These are phyloP conservation scores for Testicularia cyperi DNA, from an alignment of 1,284 basidiomycete species.

Conservation along the genomic window DNA sequence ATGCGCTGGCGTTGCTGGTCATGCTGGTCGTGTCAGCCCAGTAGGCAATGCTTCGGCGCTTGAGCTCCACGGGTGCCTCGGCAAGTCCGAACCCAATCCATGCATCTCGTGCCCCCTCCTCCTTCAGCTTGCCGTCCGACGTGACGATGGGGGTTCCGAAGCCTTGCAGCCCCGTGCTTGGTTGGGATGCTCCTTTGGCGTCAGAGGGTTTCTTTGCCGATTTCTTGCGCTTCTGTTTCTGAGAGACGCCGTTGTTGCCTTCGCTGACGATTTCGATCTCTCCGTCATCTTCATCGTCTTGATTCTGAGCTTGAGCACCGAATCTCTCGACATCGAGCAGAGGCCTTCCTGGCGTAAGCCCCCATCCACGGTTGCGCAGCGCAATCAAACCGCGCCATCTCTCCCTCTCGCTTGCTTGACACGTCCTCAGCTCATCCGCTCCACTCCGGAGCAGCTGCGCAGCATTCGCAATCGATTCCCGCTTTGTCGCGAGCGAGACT, in stretches of 20 bases:
- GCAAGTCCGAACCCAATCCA: conserved; percentile 52
- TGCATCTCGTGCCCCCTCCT: conserved; percentile 51
- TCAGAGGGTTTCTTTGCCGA: background rate
- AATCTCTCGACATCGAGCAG: conserved; percentile 46
- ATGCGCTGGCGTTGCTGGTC: too few relatives aligned
- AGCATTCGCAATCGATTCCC: conserved; percentile 21
- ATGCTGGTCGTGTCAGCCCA: conserved; percentile 32
- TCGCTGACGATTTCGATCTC: conserved; percentile 1
- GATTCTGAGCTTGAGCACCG: conserved; percentile 4
- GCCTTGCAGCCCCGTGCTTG: conserved; percentile 31
- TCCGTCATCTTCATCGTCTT: conserved; percentile 2
- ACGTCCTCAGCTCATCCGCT: conserved; percentile 27
- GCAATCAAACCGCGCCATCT: conserved; percentile 37
- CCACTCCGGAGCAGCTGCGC: conserved; percentile 37
- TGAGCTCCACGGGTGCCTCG: conserved; percentile 37
- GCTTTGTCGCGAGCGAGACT: conserved; percentile 34
- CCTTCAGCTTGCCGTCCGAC: conserved; percentile 42
- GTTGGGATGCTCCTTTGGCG: background rate
- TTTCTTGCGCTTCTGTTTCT: background rate
- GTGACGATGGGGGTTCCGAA: conserved; percentile 47
- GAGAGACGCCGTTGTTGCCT: background rate
- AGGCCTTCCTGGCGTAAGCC: conserved; percentile 45
- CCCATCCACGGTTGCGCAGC: conserved; percentile 44
- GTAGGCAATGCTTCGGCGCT: conserved; percentile 43
- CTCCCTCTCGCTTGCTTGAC: conserved; percentile 24